Percentiles rank a stretch among this genome's conserved stretches.
Evolutionary conservation across 176 grass and related monocot genomes (phyloP).

Genomic region (Phoenix dactylifera): DNA sequence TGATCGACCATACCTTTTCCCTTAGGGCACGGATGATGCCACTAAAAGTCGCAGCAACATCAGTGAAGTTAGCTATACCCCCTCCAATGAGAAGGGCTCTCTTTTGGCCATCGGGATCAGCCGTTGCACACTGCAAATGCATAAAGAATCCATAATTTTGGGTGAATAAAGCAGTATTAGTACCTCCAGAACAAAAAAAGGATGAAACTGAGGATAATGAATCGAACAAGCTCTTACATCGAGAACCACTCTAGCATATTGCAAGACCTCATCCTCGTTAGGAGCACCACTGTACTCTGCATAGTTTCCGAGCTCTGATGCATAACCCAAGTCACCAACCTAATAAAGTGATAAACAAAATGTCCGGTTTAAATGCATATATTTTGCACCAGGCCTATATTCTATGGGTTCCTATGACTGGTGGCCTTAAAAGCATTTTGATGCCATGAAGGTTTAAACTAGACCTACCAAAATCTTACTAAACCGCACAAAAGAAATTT

Average conservation of each 20-base stretch:
- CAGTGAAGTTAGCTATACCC: constrained; percentile 48
- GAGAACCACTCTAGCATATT: constrained; percentile 88
- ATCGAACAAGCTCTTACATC: constrained; percentile 39
- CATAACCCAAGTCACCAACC: constrained; percentile 91
- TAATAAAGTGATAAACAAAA: constrained; percentile 11
- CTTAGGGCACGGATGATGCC: constrained; percentile 42
- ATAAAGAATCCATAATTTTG: neutral
- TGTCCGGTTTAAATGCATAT: too few relatives aligned
- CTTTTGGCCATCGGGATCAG: constrained; percentile 41
- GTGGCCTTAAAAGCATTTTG: too few relatives aligned
- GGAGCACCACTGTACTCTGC: constrained; percentile 92
- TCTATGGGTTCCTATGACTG: too few relatives aligned
- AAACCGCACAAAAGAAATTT: neutral
- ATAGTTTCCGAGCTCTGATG: constrained; percentile 79
- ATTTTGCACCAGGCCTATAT: too few relatives aligned
- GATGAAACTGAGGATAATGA: neutral
- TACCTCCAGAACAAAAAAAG: neutral
- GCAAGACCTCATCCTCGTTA: constrained; percentile 85
- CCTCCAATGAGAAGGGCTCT: constrained; percentile 44
- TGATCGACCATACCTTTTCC: constrained; percentile 26
- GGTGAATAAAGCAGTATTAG: too few relatives aligned
- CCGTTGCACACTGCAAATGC: constrained; percentile 27
- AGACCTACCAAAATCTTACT: too few relatives aligned
- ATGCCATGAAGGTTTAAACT: too few relatives aligned
- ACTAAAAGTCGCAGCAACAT: constrained; percentile 45